phyloP scores from a whole-genome alignment of 2,329 filamentous ascomycete species.

The Chrysoporthe cubensis region DNA sequence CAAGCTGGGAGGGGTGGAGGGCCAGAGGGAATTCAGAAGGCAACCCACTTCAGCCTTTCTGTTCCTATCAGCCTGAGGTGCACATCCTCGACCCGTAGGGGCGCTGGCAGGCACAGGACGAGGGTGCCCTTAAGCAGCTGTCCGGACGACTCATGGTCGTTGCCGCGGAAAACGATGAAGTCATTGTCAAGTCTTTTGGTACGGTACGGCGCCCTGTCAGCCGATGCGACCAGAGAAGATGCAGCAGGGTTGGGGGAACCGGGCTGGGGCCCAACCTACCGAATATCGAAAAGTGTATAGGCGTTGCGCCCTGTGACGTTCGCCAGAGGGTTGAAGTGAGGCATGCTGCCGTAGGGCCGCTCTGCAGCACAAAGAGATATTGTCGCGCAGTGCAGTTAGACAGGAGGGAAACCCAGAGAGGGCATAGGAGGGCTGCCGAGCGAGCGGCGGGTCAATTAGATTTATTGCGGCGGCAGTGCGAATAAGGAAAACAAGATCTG shows the following conservation, averaged over 20 bases:
- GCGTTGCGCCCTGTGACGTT: slow-evolving; percentile 55
- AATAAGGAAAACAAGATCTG: slow-evolving; percentile 17
- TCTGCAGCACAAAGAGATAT: slow-evolving; percentile 12
- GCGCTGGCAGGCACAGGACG: slow-evolving; percentile 72
- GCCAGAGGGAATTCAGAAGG: background rate
- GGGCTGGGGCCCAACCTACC: slow-evolving; percentile 45
- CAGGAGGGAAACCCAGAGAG: slow-evolving; percentile 11
- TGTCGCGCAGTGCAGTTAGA: slow-evolving; percentile 5
- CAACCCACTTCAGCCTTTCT: slow-evolving; percentile 68
- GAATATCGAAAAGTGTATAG: slow-evolving; percentile 61
- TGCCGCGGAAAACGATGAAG: slow-evolving; percentile 78
- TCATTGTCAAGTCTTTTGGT: slow-evolving; percentile 70
- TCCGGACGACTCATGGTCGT: slow-evolving; percentile 74
- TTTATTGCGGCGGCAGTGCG: slow-evolving; percentile 29
- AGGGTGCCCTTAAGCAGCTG: slow-evolving; percentile 75
- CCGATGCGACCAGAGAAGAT: slow-evolving; percentile 8
- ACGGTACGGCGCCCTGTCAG: slow-evolving; percentile 7
- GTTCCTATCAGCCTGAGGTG: slow-evolving; percentile 73
- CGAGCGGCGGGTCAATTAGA: slow-evolving; percentile 19
- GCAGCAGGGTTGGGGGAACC: background rate
- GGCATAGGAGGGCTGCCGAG: slow-evolving; percentile 8
- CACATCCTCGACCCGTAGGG: slow-evolving; percentile 73
- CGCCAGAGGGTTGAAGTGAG: slow-evolving; percentile 60
- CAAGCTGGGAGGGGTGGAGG: background rate
- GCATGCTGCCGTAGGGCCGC: slow-evolving; percentile 46